Base-by-base conservation (phyloP, 805 yeast species). In the Candida vartiovaarae region DNA sequence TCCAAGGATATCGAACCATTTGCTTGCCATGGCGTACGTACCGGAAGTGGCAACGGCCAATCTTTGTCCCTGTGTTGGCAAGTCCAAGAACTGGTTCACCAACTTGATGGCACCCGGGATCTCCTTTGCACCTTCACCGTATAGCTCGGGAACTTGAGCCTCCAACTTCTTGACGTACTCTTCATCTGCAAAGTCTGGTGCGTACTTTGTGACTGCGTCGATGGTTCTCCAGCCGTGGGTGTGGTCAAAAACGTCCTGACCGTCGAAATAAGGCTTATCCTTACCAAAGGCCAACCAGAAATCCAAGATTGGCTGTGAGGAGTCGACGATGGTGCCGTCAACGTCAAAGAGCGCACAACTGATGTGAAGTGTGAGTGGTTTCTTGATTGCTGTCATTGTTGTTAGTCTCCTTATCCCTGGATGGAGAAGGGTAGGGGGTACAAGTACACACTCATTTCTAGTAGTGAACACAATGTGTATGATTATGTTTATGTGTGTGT, bases 1-100 rank as follows among this genome's bases (percentile, higher is more conserved):
- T 33, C 74, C 71, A 59, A 86, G 70, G 60, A 82, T 75, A 54
- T 75, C 69, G 62, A 86, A 77, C 91, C 95, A 86, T 57, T 82
- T 78, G 56, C 78, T 68, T 47, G 95, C 95, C 76, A 86, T 76
- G 34, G 78, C 82, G 48, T 71, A 71, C 37, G 93, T 82, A 51
- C 95, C 95, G 39, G 87, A 79, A 27, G 95, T 86, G 50, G 84
- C 95, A 56, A 86, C 82, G 44, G 90, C 91, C 86, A 93, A 81
- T 61, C 76, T 78, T 60, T 65, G 61, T 26, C 67, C 61, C 57
- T 71, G 73, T 2, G 46, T 36, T 8, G 36, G 26, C 27, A 52
- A 36, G 7, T 28, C 32, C 28, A 48, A 20, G 52, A 81, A 69
- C 9, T 66, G 65, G 50, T 66, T 65, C 55, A 80, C 80, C 52